Evolutionary conservation across 768 basidiomycete genomes (phyloP).

Genomic region (Leccinum truebloodii): DNA sequence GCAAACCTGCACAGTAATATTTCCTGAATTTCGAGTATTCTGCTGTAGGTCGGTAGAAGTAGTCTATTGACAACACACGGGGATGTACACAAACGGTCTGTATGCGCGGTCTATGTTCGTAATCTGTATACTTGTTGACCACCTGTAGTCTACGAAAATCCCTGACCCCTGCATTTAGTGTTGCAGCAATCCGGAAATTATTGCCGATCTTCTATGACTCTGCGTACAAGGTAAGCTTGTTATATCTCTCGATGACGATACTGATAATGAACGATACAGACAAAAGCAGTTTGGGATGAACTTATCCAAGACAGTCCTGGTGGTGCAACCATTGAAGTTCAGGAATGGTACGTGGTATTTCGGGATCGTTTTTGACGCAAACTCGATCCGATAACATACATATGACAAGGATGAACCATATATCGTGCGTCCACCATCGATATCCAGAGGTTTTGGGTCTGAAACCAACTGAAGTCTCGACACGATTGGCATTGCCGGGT

Average conservation of each 20-base stretch:
- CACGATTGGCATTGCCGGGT: constrained; percentile 44
- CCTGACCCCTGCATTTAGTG: constrained; percentile 41
- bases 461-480: constrained; percentile 36
- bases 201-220: constrained; percentile 40
- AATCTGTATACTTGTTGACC: not conserved
- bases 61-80: constrained; percentile 23
- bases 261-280: constrained; percentile 17
- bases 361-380: not conserved
- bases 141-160: constrained; percentile 33
- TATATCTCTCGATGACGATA: too few relatives aligned
- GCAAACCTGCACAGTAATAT: too few relatives aligned
- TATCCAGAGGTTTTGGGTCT: not conserved
- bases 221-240: constrained; percentile 37
- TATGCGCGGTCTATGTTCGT: not conserved
- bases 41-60: constrained; percentile 8
- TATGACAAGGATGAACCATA: constrained; percentile 42
- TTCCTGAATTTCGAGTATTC: not conserved
- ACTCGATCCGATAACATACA: not conserved
- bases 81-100: constrained; percentile 19
- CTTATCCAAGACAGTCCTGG: constrained; percentile 25
- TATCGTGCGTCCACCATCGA: constrained; percentile 37
- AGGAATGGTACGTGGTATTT: constrained; percentile 39
- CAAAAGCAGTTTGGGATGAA: constrained; percentile 33
- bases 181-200: constrained; percentile 38
- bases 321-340: constrained; percentile 45